Conservation (phyloP, 2,329 filamentous ascomycete genomes). For the Ascochyta pisi region DNA sequence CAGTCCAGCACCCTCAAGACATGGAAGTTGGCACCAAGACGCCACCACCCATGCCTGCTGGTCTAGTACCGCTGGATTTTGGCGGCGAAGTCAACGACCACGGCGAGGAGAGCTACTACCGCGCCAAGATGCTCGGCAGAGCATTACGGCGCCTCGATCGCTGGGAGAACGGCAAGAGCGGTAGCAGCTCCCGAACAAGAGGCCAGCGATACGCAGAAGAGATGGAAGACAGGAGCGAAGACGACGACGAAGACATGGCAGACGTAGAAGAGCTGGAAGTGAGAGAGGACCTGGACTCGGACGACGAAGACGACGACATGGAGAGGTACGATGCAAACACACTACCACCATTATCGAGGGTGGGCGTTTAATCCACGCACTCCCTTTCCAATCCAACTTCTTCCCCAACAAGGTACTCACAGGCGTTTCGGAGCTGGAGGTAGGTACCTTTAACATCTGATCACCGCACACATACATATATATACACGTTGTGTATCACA, state of each 20-base stretch:
- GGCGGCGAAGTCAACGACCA: slow-evolving; percentile 71
- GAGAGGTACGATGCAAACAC: slow-evolving; percentile 19
- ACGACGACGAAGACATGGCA: slow-evolving; percentile 43
- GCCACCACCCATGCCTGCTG: slow-evolving; percentile 52
- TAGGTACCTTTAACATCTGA: too few relatives aligned
- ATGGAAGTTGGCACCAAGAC: slow-evolving; percentile 37
- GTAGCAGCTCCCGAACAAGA: slow-evolving; percentile 4
- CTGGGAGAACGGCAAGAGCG: slow-evolving; percentile 63
- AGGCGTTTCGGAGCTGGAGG: too few relatives aligned
- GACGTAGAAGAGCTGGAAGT: slow-evolving; percentile 29
- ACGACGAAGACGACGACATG: slow-evolving; percentile 42
- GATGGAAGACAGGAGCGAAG: slow-evolving; percentile 13
- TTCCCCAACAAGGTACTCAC: too few relatives aligned
- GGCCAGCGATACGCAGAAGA: slow-evolving; percentile 8
- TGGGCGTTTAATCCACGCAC: background rate
- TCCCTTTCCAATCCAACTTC: background rate
- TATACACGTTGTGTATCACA: too few relatives aligned
- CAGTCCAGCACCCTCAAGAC: slow-evolving; percentile 48
- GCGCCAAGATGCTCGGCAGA: slow-evolving; percentile 70
- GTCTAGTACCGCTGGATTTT: slow-evolving; percentile 65
- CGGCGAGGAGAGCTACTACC: slow-evolving; percentile 74
- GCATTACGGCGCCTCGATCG: slow-evolving; percentile 70
- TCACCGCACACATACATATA: too few relatives aligned
- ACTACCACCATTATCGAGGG: slow-evolving; percentile 1
- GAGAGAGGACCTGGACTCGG: slow-evolving; percentile 41